Conservation (phyloP, 306 rosid species). For the Cucurbita maxima region DNA sequence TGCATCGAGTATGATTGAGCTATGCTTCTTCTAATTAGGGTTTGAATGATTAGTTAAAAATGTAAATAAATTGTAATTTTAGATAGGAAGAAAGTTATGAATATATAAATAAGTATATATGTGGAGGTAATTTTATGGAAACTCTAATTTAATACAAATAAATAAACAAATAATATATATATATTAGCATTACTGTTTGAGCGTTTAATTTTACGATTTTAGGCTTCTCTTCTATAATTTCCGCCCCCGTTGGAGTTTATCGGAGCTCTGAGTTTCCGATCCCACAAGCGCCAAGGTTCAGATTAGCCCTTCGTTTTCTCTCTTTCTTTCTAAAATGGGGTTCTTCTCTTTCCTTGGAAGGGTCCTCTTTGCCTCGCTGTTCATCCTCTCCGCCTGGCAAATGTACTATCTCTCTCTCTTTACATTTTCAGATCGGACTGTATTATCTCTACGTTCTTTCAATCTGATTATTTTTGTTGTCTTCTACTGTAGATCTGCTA, state of each 20-base stretch:
- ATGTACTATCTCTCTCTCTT: slow-evolving; percentile 19
- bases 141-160: no score
- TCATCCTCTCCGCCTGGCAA: slow-evolving; percentile 91
- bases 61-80: no score
- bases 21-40: no score
- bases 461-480: not conserved
- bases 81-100: no score
- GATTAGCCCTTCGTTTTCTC: not conserved
- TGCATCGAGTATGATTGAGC: no score
- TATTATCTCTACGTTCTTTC: not conserved
- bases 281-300: not conserved
- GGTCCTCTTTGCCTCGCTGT: slow-evolving; percentile 70
- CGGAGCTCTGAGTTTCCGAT: slow-evolving; percentile 1
- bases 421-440: not conserved
- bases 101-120: no score
- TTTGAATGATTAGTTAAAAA: no score
- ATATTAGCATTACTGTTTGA: not conserved
- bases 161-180: no score
- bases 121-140: no score
- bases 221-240: not conserved
- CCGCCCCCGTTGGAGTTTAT: not conserved
- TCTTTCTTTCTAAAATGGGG: slow-evolving; percentile 30
- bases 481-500: not conserved
- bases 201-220: not conserved
- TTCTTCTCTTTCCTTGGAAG: slow-evolving; percentile 75